Evolutionary conservation across 2,329 filamentous ascomycete genomes (phyloP).

Genomic region (Teratosphaeria destructans): DNA sequence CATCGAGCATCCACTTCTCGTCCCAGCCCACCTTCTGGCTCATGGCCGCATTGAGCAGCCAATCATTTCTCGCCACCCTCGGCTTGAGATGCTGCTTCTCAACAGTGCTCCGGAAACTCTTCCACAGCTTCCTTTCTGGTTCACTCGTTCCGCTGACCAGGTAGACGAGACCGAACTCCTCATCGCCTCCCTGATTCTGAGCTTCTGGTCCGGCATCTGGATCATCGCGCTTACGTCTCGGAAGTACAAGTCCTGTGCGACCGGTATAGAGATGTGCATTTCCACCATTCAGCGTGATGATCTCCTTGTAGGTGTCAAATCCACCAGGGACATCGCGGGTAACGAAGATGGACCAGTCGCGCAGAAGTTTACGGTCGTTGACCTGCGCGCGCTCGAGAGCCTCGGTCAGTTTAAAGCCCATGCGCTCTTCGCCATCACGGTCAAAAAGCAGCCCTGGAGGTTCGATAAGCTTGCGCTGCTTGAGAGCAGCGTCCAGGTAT

Average conservation of each 20-base stretch:
- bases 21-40: slow-evolving; percentile 55
- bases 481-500: slow-evolving; percentile 70
- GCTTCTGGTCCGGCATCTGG: slow-evolving; percentile 47
- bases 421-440: slow-evolving; percentile 58
- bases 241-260: slow-evolving; percentile 52
- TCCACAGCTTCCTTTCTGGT: slow-evolving; percentile 67
- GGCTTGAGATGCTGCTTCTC: slow-evolving; percentile 67
- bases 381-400: slow-evolving; percentile 60
- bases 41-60: slow-evolving; percentile 85
- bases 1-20: slow-evolving; percentile 21
- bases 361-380: slow-evolving; percentile 67
- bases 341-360: slow-evolving; percentile 72
- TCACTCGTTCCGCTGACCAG: slow-evolving; percentile 60
- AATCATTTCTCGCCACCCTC: slow-evolving; percentile 73
- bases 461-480: slow-evolving; percentile 50
- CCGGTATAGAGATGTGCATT: slow-evolving; percentile 63
- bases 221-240: slow-evolving; percentile 43
- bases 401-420: slow-evolving; percentile 57
- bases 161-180: slow-evolving; percentile 50
- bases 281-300: slow-evolving; percentile 82
- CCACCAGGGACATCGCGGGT: slow-evolving; percentile 71
- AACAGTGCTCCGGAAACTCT: slow-evolving; percentile 70
- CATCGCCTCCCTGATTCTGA: slow-evolving; percentile 47
- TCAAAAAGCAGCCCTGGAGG: slow-evolving; percentile 60
- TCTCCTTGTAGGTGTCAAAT: slow-evolving; percentile 71